Percentiles rank a stretch among this genome's conserved stretches.
Conservation (phyloP, 371 early-diverging fungal genomes). For the Syncephalastrum racemosum region DNA sequence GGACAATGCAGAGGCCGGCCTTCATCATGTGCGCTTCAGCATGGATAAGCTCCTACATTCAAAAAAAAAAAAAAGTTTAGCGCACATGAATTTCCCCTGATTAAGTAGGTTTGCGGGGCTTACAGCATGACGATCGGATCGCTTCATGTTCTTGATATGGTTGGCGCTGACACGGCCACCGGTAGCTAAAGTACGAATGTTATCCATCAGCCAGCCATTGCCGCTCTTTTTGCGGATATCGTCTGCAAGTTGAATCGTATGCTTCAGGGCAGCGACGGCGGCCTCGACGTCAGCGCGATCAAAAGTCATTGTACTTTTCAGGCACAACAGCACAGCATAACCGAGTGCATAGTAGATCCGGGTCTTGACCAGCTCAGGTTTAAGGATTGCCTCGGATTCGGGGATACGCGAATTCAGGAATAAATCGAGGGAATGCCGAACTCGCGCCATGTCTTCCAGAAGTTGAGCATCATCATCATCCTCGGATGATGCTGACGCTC, state of each 20-base stretch:
- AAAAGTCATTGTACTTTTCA: slow-evolving; percentile 72
- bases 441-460: slow-evolving; percentile 45
- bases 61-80: slow-evolving; percentile 8
- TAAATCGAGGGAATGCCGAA: slow-evolving; percentile 53
- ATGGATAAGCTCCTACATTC: slow-evolving; percentile 58
- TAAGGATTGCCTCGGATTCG: slow-evolving; percentile 53
- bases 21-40: slow-evolving; percentile 67
- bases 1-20: slow-evolving; percentile 59
- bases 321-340: slow-evolving; percentile 51
- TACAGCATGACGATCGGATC: slow-evolving; percentile 61
- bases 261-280: slow-evolving; percentile 50
- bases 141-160: slow-evolving; percentile 51
- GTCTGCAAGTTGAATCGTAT: slow-evolving; percentile 48
- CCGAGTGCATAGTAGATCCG: slow-evolving; percentile 66
- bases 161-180: slow-evolving; percentile 19
- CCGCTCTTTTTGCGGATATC: slow-evolving; percentile 42
- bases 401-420: slow-evolving; percentile 63
- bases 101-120: slow-evolving; percentile 1
- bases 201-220: slow-evolving; percentile 20
- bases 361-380: slow-evolving; percentile 30
- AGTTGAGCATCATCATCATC: slow-evolving; percentile 5
- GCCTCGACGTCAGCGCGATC: slow-evolving; percentile 53
- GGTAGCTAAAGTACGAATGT: slow-evolving; percentile 20
- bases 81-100: not conserved
- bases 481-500: too few relatives aligned